Conservation (phyloP, 2,329 filamentous ascomycete species). For the Trichoderma sp. region DNA sequence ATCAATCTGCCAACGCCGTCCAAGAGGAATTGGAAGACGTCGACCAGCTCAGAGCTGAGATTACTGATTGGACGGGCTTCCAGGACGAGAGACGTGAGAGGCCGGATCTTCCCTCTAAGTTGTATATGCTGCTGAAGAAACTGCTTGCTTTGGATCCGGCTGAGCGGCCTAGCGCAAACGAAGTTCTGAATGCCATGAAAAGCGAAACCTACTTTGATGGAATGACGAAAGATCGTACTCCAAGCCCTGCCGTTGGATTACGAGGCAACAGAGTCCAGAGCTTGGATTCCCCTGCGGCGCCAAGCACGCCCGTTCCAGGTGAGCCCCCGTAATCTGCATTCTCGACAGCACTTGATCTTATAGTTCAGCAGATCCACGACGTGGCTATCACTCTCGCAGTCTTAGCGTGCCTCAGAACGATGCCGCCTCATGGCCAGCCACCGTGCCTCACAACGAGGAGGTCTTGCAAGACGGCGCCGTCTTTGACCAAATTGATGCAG, state of each 20-base stretch:
- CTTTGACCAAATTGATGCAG: background rate
- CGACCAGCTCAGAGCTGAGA: slow-evolving; percentile 80
- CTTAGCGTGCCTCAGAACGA: slow-evolving; percentile 9
- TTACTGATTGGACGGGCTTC: slow-evolving; percentile 83
- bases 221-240: slow-evolving; percentile 35
- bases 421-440: background rate
- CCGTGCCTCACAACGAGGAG: background rate
- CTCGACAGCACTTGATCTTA: slow-evolving; percentile 32
- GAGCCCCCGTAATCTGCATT: slow-evolving; percentile 21
- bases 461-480: background rate
- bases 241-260: slow-evolving; percentile 41
- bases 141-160: slow-evolving; percentile 74
- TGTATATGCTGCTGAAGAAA: slow-evolving; percentile 81
- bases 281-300: slow-evolving; percentile 52
- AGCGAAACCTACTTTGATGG: slow-evolving; percentile 56
- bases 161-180: slow-evolving; percentile 78
- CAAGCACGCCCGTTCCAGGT: slow-evolving; percentile 51
- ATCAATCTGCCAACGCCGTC: slow-evolving; percentile 75
- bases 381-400: slow-evolving; percentile 26
- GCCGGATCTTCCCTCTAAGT: slow-evolving; percentile 77
- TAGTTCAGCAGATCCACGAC: slow-evolving; percentile 30
- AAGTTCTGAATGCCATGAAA: slow-evolving; percentile 77
- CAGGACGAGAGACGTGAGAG: slow-evolving; percentile 71
- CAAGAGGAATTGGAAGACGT: slow-evolving; percentile 92
- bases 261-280: slow-evolving; percentile 51